Evolutionary conservation across 2,329 filamentous ascomycete genomes (phyloP).

Genomic region (Exophiala spinifera): DNA sequence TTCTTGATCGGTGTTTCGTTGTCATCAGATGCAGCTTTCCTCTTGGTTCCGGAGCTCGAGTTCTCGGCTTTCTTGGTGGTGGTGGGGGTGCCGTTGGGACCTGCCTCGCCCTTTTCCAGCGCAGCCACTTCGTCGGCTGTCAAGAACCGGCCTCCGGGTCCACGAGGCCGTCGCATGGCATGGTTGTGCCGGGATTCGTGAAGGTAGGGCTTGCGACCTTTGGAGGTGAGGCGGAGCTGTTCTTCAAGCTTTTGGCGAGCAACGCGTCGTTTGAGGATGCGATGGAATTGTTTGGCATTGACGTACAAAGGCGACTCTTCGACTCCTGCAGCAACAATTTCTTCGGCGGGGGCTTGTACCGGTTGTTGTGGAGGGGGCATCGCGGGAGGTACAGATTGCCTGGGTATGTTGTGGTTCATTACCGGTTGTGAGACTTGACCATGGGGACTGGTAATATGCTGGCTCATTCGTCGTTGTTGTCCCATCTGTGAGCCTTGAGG

Average conservation of each 20-base stretch:
- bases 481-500: constrained; percentile 55
- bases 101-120: constrained; percentile 64
- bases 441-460: constrained; percentile 69
- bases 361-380: constrained; percentile 51
- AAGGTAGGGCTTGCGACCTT: constrained; percentile 93
- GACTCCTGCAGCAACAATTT: constrained; percentile 66
- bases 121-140: constrained; percentile 93
- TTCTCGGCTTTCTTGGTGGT: constrained; percentile 33
- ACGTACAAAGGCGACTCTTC: constrained; percentile 96
- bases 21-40: constrained; percentile 50
- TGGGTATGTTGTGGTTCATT: constrained; percentile 63
- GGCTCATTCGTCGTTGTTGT: constrained; percentile 67
- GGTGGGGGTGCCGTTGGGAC: constrained; percentile 32
- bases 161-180: constrained; percentile 91
- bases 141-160: constrained; percentile 90
- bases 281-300: constrained; percentile 97
- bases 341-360: constrained; percentile 66
- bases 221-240: constrained; percentile 83
- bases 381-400: constrained; percentile 51
- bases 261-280: constrained; percentile 89
- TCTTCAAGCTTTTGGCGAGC: constrained; percentile 93
- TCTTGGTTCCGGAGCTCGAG: constrained; percentile 43
- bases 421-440: constrained; percentile 71
- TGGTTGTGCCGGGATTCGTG: constrained; percentile 98
- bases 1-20: constrained; percentile 50